Percentiles rank a stretch among this genome's conserved stretches.
Evolutionary conservation across 129 eudicot species (phyloP).

Genomic region (Solidago caesia): DNA sequence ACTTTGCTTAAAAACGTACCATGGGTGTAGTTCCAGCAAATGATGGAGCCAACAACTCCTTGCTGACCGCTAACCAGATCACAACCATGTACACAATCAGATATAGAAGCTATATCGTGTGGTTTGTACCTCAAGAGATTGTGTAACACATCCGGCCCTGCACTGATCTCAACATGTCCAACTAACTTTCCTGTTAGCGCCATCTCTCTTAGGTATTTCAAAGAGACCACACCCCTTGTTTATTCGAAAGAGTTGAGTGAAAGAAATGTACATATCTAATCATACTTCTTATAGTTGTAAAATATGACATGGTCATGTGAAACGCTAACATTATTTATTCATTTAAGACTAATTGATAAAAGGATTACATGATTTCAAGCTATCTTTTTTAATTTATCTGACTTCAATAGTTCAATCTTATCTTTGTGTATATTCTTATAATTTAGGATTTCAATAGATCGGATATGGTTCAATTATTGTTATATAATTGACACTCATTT

Average conservation of each 20-base stretch:
- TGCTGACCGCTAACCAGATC: constrained; percentile 1
- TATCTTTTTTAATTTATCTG: no score
- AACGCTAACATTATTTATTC: no score
- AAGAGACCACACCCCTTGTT: no score
- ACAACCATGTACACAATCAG: not conserved
- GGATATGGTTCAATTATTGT: no score
- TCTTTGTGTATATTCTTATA: no score
- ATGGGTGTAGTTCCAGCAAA: not conserved
- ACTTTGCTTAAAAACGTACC: not conserved
- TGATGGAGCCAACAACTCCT: constrained; percentile 1
- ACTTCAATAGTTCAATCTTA: no score
- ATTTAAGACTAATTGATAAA: no score
- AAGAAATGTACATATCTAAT: not conserved
- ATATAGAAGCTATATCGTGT: constrained; percentile 5
- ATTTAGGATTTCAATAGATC: no score
- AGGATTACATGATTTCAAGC: no score
- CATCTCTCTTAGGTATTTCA: not conserved
- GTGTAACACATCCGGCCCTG: not conserved
- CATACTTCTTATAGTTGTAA: no score
- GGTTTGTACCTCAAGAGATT: constrained; percentile 6
- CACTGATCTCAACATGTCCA: not conserved
- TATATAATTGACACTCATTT: no score
- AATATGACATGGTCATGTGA: no score
- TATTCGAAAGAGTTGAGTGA: not conserved
- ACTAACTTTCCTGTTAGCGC: not conserved